Conservation (phyloP, 495 filamentous ascomycete species). For the Neurospora sp. region DNA sequence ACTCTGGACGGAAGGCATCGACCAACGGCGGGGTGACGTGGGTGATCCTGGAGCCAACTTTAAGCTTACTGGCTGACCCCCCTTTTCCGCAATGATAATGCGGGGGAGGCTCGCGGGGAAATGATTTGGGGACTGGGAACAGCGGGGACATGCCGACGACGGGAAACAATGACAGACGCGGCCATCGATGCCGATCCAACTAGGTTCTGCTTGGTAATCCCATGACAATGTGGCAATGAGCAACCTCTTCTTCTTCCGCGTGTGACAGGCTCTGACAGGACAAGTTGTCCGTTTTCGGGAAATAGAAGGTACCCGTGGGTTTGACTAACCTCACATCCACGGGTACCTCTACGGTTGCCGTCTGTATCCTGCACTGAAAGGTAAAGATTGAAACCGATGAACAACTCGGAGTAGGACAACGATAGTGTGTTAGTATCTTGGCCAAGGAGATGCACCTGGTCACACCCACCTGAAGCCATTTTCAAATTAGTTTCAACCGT, state of each 20-base stretch:
- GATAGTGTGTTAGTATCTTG: background rate
- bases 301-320: background rate
- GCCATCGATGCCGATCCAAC: background rate
- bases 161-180: background rate
- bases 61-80: background rate
- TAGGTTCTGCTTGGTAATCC: background rate
- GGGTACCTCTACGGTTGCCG: background rate
- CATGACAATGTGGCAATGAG: background rate
- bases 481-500: background rate
- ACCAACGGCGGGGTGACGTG: background rate
- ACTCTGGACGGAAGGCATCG: background rate
- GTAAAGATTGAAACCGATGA: background rate
- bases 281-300: background rate
- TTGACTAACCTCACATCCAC: no score
- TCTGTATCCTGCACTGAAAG: background rate
- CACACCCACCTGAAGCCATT: background rate
- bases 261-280: background rate
- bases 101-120: background rate
- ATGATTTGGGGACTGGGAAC: background rate
- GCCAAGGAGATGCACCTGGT: background rate
- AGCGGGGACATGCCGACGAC: background rate
- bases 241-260: background rate
- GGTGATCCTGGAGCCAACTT: background rate
- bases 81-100: background rate
- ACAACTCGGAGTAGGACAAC: background rate